A percentile compares a stretch with the other conserved stretches of the same genome.
Conservation (phyloP, 495 filamentous ascomycete genomes). For the Neurospora sp. region DNA sequence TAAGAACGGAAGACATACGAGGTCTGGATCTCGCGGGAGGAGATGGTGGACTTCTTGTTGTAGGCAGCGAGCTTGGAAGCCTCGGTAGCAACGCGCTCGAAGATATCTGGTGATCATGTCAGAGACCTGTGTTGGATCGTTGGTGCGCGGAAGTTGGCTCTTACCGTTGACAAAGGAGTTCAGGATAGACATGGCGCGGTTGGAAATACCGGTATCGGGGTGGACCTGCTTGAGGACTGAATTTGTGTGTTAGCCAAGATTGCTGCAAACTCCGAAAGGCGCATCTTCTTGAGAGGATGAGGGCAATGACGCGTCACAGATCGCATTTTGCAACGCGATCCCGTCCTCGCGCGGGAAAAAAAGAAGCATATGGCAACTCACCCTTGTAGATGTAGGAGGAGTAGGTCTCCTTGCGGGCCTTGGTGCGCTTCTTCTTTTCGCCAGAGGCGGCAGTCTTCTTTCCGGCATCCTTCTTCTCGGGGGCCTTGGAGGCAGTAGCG, state of each 20-base stretch:
- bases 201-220: constrained; percentile 99
- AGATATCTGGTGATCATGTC: constrained; percentile 63
- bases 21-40: constrained; percentile 97
- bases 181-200: constrained; percentile 98
- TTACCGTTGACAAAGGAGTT: constrained; percentile 99
- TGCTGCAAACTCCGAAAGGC: neutral
- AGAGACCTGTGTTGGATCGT: constrained; percentile 11
- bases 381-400: constrained; percentile 99
- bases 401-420: constrained; percentile 99
- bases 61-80: constrained; percentile 98
- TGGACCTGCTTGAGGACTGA: constrained; percentile 99
- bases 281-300: neutral
- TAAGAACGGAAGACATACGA: constrained; percentile 45
- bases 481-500: constrained; percentile 56
- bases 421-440: constrained; percentile 99
- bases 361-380: constrained; percentile 34
- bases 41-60: constrained; percentile 99
- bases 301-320: neutral
- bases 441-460: constrained; percentile 97
- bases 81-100: constrained; percentile 98
- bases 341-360: neutral
- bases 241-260: constrained; percentile 8
- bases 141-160: constrained; percentile 14
- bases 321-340: neutral
- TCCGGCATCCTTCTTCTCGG: constrained; percentile 99